Evolutionary conservation across 345 rosid species (phyloP).

Genomic region (Anastatica hierochuntica): DNA sequence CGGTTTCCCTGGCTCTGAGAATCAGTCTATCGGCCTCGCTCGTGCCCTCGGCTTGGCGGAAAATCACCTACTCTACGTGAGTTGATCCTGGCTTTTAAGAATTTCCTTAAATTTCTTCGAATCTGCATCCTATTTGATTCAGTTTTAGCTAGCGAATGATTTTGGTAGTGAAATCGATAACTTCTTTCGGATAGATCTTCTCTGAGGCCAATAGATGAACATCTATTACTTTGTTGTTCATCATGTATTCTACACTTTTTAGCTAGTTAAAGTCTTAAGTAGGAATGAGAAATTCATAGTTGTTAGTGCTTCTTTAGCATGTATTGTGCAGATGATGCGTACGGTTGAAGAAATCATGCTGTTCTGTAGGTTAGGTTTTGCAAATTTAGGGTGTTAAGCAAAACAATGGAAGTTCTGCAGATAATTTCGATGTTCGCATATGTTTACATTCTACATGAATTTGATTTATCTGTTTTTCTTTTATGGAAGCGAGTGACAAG

Average conservation of each 20-base stretch:
- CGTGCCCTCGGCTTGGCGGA: slow-evolving; percentile 73
- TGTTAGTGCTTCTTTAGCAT: not conserved
- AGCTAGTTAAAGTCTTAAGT: not conserved
- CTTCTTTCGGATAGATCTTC: not conserved
- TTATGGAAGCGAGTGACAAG: slow-evolving; percentile 67
- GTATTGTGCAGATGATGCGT: not conserved
- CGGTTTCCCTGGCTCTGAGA: slow-evolving; percentile 79
- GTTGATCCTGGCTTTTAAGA: slow-evolving; percentile 15
- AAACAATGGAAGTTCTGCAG: not conserved
- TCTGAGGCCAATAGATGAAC: not conserved
- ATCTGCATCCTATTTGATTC: not conserved
- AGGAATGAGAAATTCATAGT: not conserved
- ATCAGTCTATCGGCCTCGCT: slow-evolving; percentile 82
- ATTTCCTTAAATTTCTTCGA: not conserved
- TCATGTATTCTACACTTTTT: not conserved
- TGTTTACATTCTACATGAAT: not conserved
- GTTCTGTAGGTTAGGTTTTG: not conserved
- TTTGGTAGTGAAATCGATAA: not conserved
- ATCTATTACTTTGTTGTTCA: not conserved
- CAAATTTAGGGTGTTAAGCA: not conserved
- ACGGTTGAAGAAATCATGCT: not conserved
- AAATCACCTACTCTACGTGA: slow-evolving; percentile 60
- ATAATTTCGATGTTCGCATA: not conserved
- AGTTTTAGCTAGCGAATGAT: not conserved
- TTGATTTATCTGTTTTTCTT: not conserved